Evolutionary conservation across 768 basidiomycete species (phyloP).

Genomic region (Panaeolus papilionaceus): DNA sequence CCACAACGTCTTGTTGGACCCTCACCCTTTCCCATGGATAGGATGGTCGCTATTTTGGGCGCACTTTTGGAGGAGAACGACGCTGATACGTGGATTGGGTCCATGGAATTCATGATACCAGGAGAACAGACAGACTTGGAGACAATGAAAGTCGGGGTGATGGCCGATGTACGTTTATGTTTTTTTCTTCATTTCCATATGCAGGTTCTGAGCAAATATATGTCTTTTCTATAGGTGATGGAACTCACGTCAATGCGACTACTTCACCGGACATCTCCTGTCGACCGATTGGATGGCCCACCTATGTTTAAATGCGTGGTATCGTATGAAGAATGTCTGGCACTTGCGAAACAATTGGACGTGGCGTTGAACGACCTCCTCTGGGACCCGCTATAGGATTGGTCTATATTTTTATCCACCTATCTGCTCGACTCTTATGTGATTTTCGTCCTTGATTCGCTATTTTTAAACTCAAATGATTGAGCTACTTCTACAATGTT

Average conservation of each 20-base stretch:
- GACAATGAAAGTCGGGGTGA: conserved; percentile 62
- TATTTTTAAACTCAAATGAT: no score
- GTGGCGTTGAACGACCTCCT: conserved; percentile 68
- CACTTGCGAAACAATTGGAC: conserved; percentile 63
- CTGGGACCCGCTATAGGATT: conserved; percentile 56
- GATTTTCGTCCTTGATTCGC: no score
- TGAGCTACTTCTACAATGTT: no score
- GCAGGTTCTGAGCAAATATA: neutral
- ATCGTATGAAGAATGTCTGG: conserved; percentile 59
- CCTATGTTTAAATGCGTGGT: conserved; percentile 78
- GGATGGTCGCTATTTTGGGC: conserved; percentile 82
- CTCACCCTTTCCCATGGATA: conserved; percentile 76
- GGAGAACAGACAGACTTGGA: conserved; percentile 84
- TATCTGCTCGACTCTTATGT: no score
- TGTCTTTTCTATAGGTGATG: conserved; percentile 53
- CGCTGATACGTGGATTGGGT: conserved; percentile 50
- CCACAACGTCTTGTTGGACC: conserved; percentile 86
- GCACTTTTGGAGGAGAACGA: conserved; percentile 79
- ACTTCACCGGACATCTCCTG: conserved; percentile 65
- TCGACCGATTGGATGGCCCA: conserved; percentile 71
- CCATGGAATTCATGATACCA: conserved; percentile 56
- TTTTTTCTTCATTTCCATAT: conserved; percentile 12
- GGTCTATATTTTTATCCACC: no score
- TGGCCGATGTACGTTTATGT: conserved; percentile 56
- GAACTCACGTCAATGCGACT: conserved; percentile 71